Evolutionary conservation across 768 basidiomycete genomes (phyloP), one percentile per base, ranked within the genome.

Genomic region (Cubamyces lactineus): DNA sequence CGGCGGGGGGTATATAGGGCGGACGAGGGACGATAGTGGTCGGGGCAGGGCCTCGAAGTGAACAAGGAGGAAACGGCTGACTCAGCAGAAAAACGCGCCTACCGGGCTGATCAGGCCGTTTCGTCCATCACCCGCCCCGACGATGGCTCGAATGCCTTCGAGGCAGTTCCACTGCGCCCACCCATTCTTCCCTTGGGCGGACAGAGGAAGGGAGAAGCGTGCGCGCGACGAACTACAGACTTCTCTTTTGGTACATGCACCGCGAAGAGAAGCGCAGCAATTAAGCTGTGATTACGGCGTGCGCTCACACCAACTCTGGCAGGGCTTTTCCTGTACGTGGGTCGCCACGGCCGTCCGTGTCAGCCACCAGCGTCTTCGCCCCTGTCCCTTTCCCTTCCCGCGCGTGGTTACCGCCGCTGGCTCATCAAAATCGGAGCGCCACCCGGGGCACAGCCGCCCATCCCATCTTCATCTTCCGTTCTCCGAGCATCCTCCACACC

Each of bases 21-120:
- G 57, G 30, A 17, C n/a, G 42, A 17, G 28, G 43, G 30, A 56
- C 12, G 9, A 15, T 28, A 49, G 5, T 2, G 12, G 19, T 12
- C 48, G 48, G 34, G 34, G 9, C 48, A 26, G 24, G 15, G 48
- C 23, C 24, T 49, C 48, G 48, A 49, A 43, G 17, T 17, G 42
- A 43, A 16, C 17, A 23, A 28, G 24, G 8, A 23, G 42, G 41
- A 17, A 26, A 23, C 45, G 40, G 57, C 57, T 59, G 57, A 59
- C 57, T 59, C 57, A 59, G 57, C 57, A 52, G 39, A n/a, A n/a
- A 51, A 21, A 42, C 57, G 57, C 59, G 13, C 54, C 19, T 11
- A n/a, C 34, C 61, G 61, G 61, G 17, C 48, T 45, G 9, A 62
- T 56, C 48, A 56, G 54, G 19, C 61, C 61, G 61, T 30, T 42